Evolutionary conservation across 2,329 filamentous ascomycete species (phyloP).

Genomic region (Penicillium sp.): DNA sequence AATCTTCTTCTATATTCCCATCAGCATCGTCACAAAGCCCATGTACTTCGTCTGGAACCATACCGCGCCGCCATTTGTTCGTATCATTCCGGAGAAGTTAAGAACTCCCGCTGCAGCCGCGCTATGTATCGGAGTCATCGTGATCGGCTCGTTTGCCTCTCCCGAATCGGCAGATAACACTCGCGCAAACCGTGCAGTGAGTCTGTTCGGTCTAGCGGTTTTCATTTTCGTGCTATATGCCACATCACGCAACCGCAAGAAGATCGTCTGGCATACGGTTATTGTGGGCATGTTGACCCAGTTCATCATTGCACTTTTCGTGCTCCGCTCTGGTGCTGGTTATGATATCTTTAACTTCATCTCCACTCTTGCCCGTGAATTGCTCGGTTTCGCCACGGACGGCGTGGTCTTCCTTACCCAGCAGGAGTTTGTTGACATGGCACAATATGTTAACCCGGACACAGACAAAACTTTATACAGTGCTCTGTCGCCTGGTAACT

Average conservation of each 20-base stretch:
- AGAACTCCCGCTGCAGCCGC: constrained; percentile 66
- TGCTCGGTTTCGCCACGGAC: constrained; percentile 75
- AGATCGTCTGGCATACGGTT: constrained; percentile 71
- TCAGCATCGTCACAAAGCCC: constrained; percentile 67
- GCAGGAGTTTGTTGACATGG: constrained; percentile 28
- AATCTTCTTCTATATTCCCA: constrained; percentile 73
- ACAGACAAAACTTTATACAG: neutral
- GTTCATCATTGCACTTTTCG: constrained; percentile 87
- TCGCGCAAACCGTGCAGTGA: constrained; percentile 77
- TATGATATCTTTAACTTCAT: constrained; percentile 93
- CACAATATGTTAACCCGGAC: neutral
- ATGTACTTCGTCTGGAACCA: constrained; percentile 70
- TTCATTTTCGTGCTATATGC: constrained; percentile 69
- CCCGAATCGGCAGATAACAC: constrained; percentile 76
- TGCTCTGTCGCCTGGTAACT: constrained; percentile 50
- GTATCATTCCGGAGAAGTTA: constrained; percentile 68
- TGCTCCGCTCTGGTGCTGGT: constrained; percentile 77
- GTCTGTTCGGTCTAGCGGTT: constrained; percentile 75
- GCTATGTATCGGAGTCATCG: constrained; percentile 70
- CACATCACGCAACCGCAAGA: constrained; percentile 72
- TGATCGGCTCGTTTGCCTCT: constrained; percentile 78
- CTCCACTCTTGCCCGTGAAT: constrained; percentile 70
- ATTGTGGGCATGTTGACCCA: constrained; percentile 88
- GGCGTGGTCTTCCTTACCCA: constrained; percentile 75
- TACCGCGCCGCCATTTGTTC: constrained; percentile 62